Conservation (phyloP, 768 basidiomycete genomes). For the Pulveroboletus sp. region DNA sequence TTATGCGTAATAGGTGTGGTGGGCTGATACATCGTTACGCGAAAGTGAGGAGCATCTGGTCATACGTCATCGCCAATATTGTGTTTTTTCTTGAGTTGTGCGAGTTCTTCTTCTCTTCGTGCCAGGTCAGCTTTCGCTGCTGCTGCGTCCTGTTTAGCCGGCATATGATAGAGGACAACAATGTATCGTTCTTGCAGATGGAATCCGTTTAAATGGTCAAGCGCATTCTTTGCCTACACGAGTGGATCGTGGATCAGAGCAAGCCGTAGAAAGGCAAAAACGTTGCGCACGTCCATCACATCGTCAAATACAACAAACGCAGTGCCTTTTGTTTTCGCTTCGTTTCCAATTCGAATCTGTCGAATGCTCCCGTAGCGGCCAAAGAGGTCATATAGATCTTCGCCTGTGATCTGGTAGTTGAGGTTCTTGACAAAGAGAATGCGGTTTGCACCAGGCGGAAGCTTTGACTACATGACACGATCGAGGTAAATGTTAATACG, state of each 20-base stretch:
- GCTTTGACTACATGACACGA: slow-evolving; percentile 54
- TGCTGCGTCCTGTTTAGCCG: slow-evolving; percentile 92
- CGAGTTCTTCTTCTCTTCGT: slow-evolving; percentile 85
- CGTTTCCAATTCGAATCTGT: slow-evolving; percentile 91
- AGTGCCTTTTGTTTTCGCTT: slow-evolving; percentile 89
- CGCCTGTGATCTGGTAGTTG: slow-evolving; percentile 88
- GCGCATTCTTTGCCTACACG: slow-evolving; percentile 86
- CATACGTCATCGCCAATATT: slow-evolving; percentile 70
- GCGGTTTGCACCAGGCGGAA: slow-evolving; percentile 89
- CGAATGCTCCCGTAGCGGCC: slow-evolving; percentile 96
- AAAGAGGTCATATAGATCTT: slow-evolving; percentile 95
- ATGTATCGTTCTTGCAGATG: slow-evolving; percentile 98
- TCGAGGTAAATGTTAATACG: not conserved
- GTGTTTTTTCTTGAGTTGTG: slow-evolving; percentile 81
- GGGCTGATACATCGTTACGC: slow-evolving; percentile 9
- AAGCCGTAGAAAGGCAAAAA: not conserved
- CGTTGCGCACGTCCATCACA: slow-evolving; percentile 80
- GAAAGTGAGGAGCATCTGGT: slow-evolving; percentile 20
- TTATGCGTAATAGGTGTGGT: slow-evolving; percentile 10
- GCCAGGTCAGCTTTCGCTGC: slow-evolving; percentile 91
- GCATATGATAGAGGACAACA: slow-evolving; percentile 97
- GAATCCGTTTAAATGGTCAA: slow-evolving; percentile 96
- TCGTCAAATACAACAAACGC: slow-evolving; percentile 97
- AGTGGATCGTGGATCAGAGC: slow-evolving; percentile 17
- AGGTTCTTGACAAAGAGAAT: slow-evolving; percentile 93